Conservation (phyloP, 2,329 filamentous ascomycete species). For the Teratosphaeria zuluensis region DNA sequence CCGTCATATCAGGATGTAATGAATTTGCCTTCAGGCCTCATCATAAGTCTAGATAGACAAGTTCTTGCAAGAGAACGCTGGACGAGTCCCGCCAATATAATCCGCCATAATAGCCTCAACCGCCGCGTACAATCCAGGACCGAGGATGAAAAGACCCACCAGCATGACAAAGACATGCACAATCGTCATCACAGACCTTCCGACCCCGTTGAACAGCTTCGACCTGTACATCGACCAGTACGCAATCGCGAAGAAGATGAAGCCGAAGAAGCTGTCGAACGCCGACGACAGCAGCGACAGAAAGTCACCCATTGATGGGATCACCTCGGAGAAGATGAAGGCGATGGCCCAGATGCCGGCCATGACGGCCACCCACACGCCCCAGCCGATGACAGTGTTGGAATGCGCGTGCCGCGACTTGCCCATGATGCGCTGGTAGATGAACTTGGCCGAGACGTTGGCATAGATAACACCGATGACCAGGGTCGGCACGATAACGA, state of each 20-base stretch:
- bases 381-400: slow-evolving; percentile 40
- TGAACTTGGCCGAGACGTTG: slow-evolving; percentile 40
- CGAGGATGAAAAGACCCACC: slow-evolving; percentile 40
- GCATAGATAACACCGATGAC: slow-evolving; percentile 43
- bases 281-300: slow-evolving; percentile 39
- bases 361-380: slow-evolving; percentile 36
- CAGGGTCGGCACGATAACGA: slow-evolving; percentile 42
- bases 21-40: not conserved
- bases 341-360: slow-evolving; percentile 34
- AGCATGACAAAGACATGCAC: slow-evolving; percentile 38
- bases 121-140: slow-evolving; percentile 44
- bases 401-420: slow-evolving; percentile 36
- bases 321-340: slow-evolving; percentile 40
- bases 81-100: slow-evolving; percentile 33
- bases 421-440: slow-evolving; percentile 37
- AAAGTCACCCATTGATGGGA: slow-evolving; percentile 43
- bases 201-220: slow-evolving; percentile 28
- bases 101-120: slow-evolving; percentile 44
- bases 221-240: slow-evolving; percentile 38
- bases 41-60: slow-evolving; percentile 31
- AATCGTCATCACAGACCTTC: slow-evolving; percentile 33
- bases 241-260: slow-evolving; percentile 43
- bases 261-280: slow-evolving; percentile 43
- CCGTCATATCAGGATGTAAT: not conserved
- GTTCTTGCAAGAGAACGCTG: slow-evolving; percentile 43